These are phyloP conservation scores for Phytophthora cryptogea DNA, from an alignment of 352 stramenopile genomes.

Conservation along the genomic window DNA sequence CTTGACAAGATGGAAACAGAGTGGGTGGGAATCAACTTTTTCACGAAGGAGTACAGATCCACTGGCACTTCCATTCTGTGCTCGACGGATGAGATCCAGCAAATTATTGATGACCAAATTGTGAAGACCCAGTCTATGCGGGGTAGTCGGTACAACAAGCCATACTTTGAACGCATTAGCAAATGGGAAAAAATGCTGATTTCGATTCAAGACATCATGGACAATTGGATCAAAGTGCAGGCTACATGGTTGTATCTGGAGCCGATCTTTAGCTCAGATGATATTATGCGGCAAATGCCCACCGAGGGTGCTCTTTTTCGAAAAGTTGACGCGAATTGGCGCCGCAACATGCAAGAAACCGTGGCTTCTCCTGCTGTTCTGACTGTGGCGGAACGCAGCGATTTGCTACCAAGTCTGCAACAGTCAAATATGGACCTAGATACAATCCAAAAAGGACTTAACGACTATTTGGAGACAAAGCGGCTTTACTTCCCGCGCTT, in stretches of 20 bases:
- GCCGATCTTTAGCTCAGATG: constrained; percentile 92
- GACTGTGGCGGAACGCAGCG: constrained; percentile 73
- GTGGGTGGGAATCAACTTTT: constrained; percentile 92
- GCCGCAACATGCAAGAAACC: constrained; percentile 88
- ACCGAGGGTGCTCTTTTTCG: constrained; percentile 87
- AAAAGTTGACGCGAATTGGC: constrained; percentile 89
- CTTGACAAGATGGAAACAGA: constrained; percentile 95
- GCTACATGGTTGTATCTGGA: constrained; percentile 94
- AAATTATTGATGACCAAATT: constrained; percentile 95
- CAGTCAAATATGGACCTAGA: constrained; percentile 94
- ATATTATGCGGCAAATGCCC: constrained; percentile 94
- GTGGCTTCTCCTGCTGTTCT: constrained; percentile 73
- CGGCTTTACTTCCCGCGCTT: constrained; percentile 91
- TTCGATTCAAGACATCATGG: constrained; percentile 92
- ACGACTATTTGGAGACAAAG: constrained; percentile 93
- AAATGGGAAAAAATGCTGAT: constrained; percentile 92
- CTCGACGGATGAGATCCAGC: constrained; percentile 90
- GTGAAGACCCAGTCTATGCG: constrained; percentile 96
- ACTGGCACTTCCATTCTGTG: constrained; percentile 93
- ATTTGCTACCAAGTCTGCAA: constrained; percentile 83
- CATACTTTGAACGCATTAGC: constrained; percentile 88
- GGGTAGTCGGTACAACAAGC: constrained; percentile 92
- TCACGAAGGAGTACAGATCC: constrained; percentile 93
- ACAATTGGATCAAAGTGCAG: constrained; percentile 95
- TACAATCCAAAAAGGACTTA: constrained; percentile 94